These are phyloP conservation scores for Chaetomium globosum DNA, from an alignment of 2,329 filamentous ascomycete species.

Conservation along the genomic window DNA sequence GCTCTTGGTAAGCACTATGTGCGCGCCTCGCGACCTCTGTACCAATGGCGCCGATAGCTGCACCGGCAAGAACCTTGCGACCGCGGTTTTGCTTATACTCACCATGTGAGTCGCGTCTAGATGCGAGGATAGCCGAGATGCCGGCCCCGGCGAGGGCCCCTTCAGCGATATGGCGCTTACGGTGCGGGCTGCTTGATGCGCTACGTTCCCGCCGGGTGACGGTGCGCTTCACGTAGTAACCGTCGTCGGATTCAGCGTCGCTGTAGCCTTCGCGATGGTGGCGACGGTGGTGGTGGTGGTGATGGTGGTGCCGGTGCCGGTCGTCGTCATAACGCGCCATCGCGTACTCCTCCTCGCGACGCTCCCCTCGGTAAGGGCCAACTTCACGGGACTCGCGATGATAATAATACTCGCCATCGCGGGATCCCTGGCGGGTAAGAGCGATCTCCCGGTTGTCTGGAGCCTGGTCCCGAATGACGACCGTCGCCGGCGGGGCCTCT, in stretches of 20 bases:
- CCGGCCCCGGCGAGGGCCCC: constrained; percentile 67
- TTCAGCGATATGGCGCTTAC: constrained; percentile 63
- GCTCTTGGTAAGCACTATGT: constrained; percentile 62
- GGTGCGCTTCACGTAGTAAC: constrained; percentile 50
- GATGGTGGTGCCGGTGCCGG: constrained; percentile 43
- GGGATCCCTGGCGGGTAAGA: constrained; percentile 43
- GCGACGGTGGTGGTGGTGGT: constrained; percentile 44
- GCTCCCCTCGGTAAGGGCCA: constrained; percentile 45
- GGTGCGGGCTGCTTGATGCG: constrained; percentile 50
- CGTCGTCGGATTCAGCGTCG: constrained; percentile 45
- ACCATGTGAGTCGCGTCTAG: constrained; percentile 55
- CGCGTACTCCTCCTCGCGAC: constrained; percentile 43
- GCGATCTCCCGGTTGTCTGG: constrained; percentile 43
- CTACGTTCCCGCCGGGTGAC: constrained; percentile 56
- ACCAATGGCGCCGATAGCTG: constrained; percentile 64
- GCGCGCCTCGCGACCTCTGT: constrained; percentile 64
- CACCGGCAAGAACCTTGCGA: constrained; percentile 62
- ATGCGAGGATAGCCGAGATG: constrained; percentile 60
- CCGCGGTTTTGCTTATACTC: constrained; percentile 56
- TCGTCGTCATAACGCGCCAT: constrained; percentile 41
- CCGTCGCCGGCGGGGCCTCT: constrained; percentile 51
- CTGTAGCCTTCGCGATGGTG: constrained; percentile 44
- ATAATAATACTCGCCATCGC: constrained; percentile 57
- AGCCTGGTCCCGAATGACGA: constrained; percentile 38
- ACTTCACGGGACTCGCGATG: constrained; percentile 51